Evolutionary conservation across 2,329 filamentous ascomycete genomes (phyloP).

Genomic region (Talaromyces sp.): DNA sequence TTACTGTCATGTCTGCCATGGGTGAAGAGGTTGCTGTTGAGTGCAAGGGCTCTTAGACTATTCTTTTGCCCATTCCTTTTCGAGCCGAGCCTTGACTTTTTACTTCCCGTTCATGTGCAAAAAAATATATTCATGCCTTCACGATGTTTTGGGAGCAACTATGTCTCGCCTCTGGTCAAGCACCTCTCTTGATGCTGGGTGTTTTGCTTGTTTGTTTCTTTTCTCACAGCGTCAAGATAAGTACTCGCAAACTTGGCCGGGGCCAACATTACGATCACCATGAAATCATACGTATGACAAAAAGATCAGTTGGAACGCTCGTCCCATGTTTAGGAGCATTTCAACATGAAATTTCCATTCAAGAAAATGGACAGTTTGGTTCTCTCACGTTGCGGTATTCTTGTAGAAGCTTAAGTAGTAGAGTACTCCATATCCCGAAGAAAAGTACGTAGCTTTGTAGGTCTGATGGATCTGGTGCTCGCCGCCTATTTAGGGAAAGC

Average conservation of each 20-base stretch:
- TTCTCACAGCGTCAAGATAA: slow-evolving; percentile 2
- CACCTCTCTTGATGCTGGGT: slow-evolving; percentile 1
- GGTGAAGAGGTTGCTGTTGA: slow-evolving; percentile 89
- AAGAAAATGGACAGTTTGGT: slow-evolving; percentile 2
- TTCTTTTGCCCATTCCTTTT: slow-evolving; percentile 1
- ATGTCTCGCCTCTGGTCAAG: not conserved
- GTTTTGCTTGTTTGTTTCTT: slow-evolving; percentile 10
- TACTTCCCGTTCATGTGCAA: slow-evolving; percentile 7
- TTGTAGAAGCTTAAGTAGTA: not conserved
- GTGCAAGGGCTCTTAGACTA: slow-evolving; percentile 37
- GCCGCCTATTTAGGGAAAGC: slow-evolving; percentile 10
- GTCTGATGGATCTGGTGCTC: not conserved
- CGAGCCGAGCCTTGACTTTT: not conserved
- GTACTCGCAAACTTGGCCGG: slow-evolving; percentile 28
- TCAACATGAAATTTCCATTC: slow-evolving; percentile 10
- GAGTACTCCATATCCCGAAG: not conserved
- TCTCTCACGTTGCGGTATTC: not conserved
- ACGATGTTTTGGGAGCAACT: slow-evolving; percentile 8
- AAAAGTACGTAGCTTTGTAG: not conserved
- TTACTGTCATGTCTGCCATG: slow-evolving; percentile 93
- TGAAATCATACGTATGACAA: slow-evolving; percentile 23
- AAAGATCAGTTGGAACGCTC: slow-evolving; percentile 19
- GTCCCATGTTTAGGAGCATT: not conserved
- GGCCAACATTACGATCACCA: slow-evolving; percentile 26
- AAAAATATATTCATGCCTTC: slow-evolving; percentile 10